Base-by-base conservation (phyloP, 2,329 filamentous ascomycete genomes). In the Apiospora kogelbergensis region DNA sequence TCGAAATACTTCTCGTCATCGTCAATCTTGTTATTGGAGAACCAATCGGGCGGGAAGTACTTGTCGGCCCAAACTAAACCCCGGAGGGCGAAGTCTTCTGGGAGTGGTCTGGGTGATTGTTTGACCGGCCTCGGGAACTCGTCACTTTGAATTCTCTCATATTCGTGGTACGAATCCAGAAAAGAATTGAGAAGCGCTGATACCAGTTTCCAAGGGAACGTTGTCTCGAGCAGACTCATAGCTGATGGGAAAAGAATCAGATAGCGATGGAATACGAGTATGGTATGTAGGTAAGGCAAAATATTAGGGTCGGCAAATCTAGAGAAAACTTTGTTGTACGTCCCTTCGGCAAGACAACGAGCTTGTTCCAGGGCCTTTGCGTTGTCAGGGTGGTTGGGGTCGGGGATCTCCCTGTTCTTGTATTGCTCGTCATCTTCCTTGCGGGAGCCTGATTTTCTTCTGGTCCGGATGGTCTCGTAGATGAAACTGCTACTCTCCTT, bases 1-100 rank as follows among this genome's bases (percentile, higher is more conserved):
- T 93, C 90, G 63, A 92, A 86, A n/a, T 85, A 85, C 57, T 89
- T 86, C 70, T 92, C 90, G 11, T 91, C 89, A n/a, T 92, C 90
- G 37, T 82, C n/a, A n/a, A n/a, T n/a, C n/a, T n/a, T n/a, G n/a
- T n/a, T n/a, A n/a, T n/a, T n/a, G n/a, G n/a, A n/a, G n/a, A n/a
- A n/a, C n/a, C n/a, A n/a, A n/a, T n/a, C n/a, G n/a, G n/a, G n/a
- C n/a, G n/a, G n/a, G n/a, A n/a, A n/a, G n/a, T n/a, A n/a, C n/a
- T n/a, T n/a, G n/a, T n/a, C n/a, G n/a, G n/a, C n/a, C n/a, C n/a
- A n/a, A n/a, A n/a, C n/a, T n/a, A n/a, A n/a, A n/a, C n/a, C n/a
- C n/a, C n/a, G n/a, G n/a, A n/a, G n/a, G n/a, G n/a, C n/a, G n/a
- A n/a, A n/a, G n/a, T n/a, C n/a, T n/a, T n/a, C n/a, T n/a, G n/a